Evolutionary conservation across 148 eudicot species (phyloP).

Genomic region (Tetragonia tetragonoides): DNA sequence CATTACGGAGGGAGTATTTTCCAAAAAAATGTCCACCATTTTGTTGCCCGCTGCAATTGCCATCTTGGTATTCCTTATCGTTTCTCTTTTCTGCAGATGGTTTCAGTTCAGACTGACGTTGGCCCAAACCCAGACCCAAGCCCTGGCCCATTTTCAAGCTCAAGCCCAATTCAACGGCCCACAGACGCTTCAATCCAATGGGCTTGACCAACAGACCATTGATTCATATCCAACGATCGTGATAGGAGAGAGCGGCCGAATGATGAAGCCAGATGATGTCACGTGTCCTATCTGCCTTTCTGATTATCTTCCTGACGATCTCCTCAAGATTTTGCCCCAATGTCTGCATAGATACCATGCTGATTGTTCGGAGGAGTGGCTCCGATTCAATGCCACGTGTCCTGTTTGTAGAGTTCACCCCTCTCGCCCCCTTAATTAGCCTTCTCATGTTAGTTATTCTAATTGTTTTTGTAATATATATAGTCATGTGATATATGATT

Average conservation of each 20-base stretch:
- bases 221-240: constrained; percentile 29
- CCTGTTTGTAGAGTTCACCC: constrained; percentile 22
- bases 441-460: too few relatives aligned
- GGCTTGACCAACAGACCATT: constrained; percentile 21
- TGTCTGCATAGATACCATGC: constrained; percentile 30
- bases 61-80: not conserved
- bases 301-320: constrained; percentile 18
- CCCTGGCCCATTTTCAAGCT: not conserved
- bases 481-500: too few relatives aligned
- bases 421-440: not conserved
- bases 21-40: not conserved
- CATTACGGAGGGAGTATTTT: too few relatives aligned
- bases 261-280: constrained; percentile 20
- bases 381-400: constrained; percentile 16
- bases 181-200: constrained; percentile 4
- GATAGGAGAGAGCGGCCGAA: not conserved
- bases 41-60: not conserved
- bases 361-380: constrained; percentile 28
- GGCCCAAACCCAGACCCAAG: not conserved
- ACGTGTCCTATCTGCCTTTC: constrained; percentile 30
- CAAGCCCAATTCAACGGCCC: not conserved
- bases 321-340: constrained; percentile 23
- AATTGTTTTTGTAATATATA: too few relatives aligned
- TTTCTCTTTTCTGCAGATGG: not conserved
- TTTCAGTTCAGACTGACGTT: too few relatives aligned